Evolutionary conservation across 2,329 filamentous ascomycete species (phyloP).

Genomic region (Aspergillus pseudoterreus): DNA sequence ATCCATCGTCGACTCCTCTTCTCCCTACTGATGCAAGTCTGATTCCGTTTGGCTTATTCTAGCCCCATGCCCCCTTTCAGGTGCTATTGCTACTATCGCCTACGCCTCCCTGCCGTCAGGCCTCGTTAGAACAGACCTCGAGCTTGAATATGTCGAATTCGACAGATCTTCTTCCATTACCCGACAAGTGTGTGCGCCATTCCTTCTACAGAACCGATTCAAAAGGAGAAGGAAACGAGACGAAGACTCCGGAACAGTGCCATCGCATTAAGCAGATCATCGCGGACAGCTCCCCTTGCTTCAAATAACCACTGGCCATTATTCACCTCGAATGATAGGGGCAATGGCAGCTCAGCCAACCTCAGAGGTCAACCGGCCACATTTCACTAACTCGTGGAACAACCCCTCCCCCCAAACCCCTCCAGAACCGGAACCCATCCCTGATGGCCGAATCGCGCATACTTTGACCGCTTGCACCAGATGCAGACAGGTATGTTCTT

Average conservation of each 20-base stretch:
- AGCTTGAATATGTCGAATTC: slow-evolving; percentile 21
- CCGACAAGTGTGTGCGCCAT: slow-evolving; percentile 8
- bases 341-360: slow-evolving; percentile 20
- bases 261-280: no score
- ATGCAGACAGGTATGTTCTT: slow-evolving; percentile 45
- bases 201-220: neutral
- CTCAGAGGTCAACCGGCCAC: slow-evolving; percentile 14
- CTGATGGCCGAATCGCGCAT: slow-evolving; percentile 42
- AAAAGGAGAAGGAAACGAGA: no score
- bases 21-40: neutral
- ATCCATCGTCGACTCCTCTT: no score
- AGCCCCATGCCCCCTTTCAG: slow-evolving; percentile 7
- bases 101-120: slow-evolving; percentile 10
- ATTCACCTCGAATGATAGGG: neutral
- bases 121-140: slow-evolving; percentile 9
- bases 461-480: slow-evolving; percentile 49
- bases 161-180: slow-evolving; percentile 10
- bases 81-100: slow-evolving; percentile 2
- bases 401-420: slow-evolving; percentile 24
- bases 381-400: slow-evolving; percentile 25
- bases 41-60: neutral
- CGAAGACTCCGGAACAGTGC: no score
- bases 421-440: slow-evolving; percentile 26
- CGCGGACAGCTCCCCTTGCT: no score
- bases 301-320: no score